These are phyloP conservation scores for Davidsoniella australis DNA, from an alignment of 2,329 filamentous ascomycete genomes.

Conservation along the genomic window DNA sequence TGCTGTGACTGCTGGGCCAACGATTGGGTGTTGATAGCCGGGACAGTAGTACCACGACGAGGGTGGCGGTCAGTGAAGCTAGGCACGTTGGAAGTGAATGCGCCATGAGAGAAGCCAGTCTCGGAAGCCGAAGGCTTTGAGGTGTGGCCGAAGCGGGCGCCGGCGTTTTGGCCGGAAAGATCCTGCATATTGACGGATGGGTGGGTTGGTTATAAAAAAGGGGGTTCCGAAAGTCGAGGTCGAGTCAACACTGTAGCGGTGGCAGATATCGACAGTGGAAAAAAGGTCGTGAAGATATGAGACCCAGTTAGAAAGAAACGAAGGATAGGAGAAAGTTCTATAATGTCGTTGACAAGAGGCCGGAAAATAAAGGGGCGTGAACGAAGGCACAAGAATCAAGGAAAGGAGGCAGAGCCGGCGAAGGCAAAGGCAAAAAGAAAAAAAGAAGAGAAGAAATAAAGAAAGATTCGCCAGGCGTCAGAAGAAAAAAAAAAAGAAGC, in stretches of 20 bases:
- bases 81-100: slow-evolving; percentile 71
- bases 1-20: slow-evolving; percentile 27
- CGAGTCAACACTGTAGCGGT: no score
- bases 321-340: neutral
- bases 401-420: neutral
- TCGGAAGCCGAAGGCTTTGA: slow-evolving; percentile 72
- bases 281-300: no score
- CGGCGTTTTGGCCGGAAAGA: slow-evolving; percentile 47
- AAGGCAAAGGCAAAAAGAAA: slow-evolving; percentile 5
- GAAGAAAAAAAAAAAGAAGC: slow-evolving; percentile 13
- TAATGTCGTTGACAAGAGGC: neutral
- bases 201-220: slow-evolving; percentile 19
- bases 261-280: no score
- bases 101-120: slow-evolving; percentile 82
- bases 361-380: slow-evolving; percentile 2
- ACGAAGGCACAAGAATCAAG: slow-evolving; percentile 3
- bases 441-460: slow-evolving; percentile 4
- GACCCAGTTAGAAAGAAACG: neutral
- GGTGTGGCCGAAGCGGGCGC: slow-evolving; percentile 51
- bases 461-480: neutral
- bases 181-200: slow-evolving; percentile 73
- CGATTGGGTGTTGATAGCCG: slow-evolving; percentile 76
- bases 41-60: slow-evolving; percentile 65
- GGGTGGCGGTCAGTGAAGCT: slow-evolving; percentile 79
- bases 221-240: no score